These are phyloP conservation scores for Cladophialophora chaetospira DNA, from an alignment of 2,329 filamentous ascomycete genomes.

Conservation along the genomic window DNA sequence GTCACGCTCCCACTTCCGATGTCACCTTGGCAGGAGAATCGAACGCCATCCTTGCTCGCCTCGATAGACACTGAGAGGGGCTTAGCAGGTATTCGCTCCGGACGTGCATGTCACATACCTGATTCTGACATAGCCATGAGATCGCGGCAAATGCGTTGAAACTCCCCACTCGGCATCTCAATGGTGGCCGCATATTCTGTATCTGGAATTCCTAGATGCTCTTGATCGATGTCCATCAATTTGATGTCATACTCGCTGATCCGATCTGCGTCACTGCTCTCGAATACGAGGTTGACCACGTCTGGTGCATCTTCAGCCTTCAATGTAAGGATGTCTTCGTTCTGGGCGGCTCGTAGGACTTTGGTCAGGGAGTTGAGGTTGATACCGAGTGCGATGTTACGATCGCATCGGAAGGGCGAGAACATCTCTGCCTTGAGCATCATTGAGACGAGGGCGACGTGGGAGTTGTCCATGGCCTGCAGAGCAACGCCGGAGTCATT, in stretches of 20 bases:
- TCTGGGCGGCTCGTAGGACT: conserved; percentile 90
- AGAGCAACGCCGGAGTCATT: conserved; percentile 98
- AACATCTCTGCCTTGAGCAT: conserved; percentile 95
- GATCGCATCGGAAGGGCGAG: conserved; percentile 94
- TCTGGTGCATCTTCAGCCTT: conserved; percentile 98
- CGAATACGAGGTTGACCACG: conserved; percentile 92
- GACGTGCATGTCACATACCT: conserved; percentile 60
- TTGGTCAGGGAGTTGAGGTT: conserved; percentile 97
- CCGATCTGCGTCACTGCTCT: conserved; percentile 83
- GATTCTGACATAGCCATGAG: conserved; percentile 91
- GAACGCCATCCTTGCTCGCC: conserved; percentile 94
- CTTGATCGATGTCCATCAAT: conserved; percentile 99
- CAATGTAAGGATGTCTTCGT: conserved; percentile 90
- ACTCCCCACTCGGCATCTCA: conserved; percentile 83
- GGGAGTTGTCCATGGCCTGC: conserved; percentile 99
- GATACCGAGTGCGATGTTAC: conserved; percentile 96
- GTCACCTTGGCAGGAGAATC: conserved; percentile 89
- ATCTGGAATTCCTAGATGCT: conserved; percentile 96
- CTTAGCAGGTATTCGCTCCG: not conserved
- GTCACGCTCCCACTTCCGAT: conserved; percentile 95
- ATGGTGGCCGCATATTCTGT: conserved; percentile 97
- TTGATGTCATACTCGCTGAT: conserved; percentile 99
- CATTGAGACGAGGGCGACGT: conserved; percentile 98
- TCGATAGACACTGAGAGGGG: conserved; percentile 77
- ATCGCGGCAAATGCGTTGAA: conserved; percentile 93